Evolutionary conservation across 2,329 filamentous ascomycete genomes (phyloP).

Genomic region (Colletotrichum costaricense): DNA sequence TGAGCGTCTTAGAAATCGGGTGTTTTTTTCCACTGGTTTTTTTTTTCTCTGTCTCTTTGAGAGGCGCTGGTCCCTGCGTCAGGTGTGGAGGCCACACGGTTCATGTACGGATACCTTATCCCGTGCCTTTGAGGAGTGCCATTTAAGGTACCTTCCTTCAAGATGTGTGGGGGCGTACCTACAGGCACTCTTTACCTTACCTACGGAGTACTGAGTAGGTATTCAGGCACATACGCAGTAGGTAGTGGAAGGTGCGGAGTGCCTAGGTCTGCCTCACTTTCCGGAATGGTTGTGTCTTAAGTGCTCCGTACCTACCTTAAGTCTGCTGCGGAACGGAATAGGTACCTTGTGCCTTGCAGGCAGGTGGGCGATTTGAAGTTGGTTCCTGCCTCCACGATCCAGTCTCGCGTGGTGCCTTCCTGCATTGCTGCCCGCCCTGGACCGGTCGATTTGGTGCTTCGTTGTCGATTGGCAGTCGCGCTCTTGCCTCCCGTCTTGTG

Average conservation of each 20-base stretch:
- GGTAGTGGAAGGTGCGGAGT: too few species aligned
- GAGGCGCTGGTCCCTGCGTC: conserved; percentile 22
- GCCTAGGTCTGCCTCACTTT: not conserved
- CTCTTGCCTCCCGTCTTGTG: not conserved
- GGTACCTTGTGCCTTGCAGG: conserved; percentile 15
- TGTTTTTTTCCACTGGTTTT: not conserved
- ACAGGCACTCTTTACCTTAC: too few species aligned
- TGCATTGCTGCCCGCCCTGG: not conserved
- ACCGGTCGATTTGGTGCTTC: not conserved
- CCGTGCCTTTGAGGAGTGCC: not conserved
- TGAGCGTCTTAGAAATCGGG: not conserved
- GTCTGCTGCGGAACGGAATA: not conserved
- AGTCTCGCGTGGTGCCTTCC: not conserved
- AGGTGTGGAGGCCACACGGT: not conserved
- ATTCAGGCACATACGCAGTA: too few species aligned
- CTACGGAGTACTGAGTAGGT: too few species aligned
- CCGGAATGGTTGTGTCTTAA: not conserved
- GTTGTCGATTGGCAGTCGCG: not conserved
- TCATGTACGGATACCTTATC: not conserved
- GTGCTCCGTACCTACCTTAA: too few species aligned
- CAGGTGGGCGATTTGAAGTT: not conserved
- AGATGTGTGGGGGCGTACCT: not conserved
- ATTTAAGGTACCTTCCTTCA: not conserved
- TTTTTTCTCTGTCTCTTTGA: not conserved
- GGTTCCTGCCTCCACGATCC: conserved; percentile 2